A percentile compares a stretch with the other conserved stretches of the same genome.
Conservation (phyloP, 352 stramenopile genomes). For the Globisporangium orthogonon region DNA sequence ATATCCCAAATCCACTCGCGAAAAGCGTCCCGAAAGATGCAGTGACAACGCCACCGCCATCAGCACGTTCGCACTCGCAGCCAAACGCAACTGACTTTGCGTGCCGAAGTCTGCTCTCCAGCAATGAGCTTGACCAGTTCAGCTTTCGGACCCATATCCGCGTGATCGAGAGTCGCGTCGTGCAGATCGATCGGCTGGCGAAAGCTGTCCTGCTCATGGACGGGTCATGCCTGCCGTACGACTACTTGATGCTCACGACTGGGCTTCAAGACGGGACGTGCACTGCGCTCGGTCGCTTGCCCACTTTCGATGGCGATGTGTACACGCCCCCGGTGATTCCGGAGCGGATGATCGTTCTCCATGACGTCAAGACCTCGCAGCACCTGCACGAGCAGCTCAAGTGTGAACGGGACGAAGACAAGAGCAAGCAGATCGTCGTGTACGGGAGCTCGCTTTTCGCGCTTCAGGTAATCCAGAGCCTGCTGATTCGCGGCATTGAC, state of each 20-base stretch:
- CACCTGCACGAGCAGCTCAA: slow-evolving; percentile 14
- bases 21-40: background rate
- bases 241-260: slow-evolving; percentile 73
- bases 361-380: slow-evolving; percentile 14
- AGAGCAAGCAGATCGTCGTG: slow-evolving; percentile 36
- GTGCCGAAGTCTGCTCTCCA: slow-evolving; percentile 34
- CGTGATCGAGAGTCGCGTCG: slow-evolving; percentile 50
- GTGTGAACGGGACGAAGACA: slow-evolving; percentile 3
- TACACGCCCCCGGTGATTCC: slow-evolving; percentile 18
- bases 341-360: slow-evolving; percentile 12
- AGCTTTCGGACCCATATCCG: slow-evolving; percentile 56
- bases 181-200: slow-evolving; percentile 62
- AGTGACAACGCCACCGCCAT: background rate
- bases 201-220: slow-evolving; percentile 76
- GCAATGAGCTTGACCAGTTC: slow-evolving; percentile 44
- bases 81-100: slow-evolving; percentile 35
- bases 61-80: slow-evolving; percentile 1
- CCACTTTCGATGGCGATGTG: slow-evolving; percentile 34
- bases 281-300: slow-evolving; percentile 30
- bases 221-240: slow-evolving; percentile 78
- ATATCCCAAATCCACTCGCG: slow-evolving; percentile 11
- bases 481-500: slow-evolving; percentile 34
- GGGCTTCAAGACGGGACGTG: slow-evolving; percentile 60
- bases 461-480: slow-evolving; percentile 52
- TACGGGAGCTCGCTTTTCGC: slow-evolving; percentile 62